These are phyloP conservation scores for Radiomyces spectabilis DNA, from an alignment of 192 early-diverging fungal genomes.

Conservation along the genomic window DNA sequence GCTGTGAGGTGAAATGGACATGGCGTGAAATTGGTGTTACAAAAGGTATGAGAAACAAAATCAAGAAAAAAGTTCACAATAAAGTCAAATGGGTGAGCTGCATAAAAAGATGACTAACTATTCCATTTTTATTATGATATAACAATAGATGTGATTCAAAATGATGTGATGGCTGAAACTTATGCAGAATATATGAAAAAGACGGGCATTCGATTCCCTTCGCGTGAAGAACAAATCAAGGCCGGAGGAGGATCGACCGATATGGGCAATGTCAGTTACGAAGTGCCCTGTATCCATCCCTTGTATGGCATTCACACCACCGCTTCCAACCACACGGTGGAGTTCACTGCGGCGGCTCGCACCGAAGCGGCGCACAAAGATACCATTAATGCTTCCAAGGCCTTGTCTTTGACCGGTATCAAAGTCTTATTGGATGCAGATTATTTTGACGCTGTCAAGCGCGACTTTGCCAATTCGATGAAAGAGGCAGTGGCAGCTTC, in stretches of 20 bases:
- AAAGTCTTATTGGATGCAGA: slow-evolving; percentile 37
- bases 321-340: slow-evolving; percentile 53
- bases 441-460: slow-evolving; percentile 37
- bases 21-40: slow-evolving; percentile 29
- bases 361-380: slow-evolving; percentile 48
- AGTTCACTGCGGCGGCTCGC: slow-evolving; percentile 52
- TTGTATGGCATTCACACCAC: slow-evolving; percentile 35
- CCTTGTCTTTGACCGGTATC: slow-evolving; percentile 39
- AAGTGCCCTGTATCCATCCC: slow-evolving; percentile 43
- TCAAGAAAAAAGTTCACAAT: background rate
- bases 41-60: slow-evolving; percentile 5
- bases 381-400: slow-evolving; percentile 46
- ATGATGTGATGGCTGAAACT: slow-evolving; percentile 27
- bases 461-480: slow-evolving; percentile 31
- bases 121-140: slow-evolving; percentile 5
- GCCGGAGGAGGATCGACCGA: slow-evolving; percentile 49
- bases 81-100: too few relatives aligned
- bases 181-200: slow-evolving; percentile 31
- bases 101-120: too few relatives aligned
- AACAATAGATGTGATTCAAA: slow-evolving; percentile 36
- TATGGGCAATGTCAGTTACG: slow-evolving; percentile 61
- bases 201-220: slow-evolving; percentile 21
- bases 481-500: too few relatives aligned
- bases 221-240: slow-evolving; percentile 12
- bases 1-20: slow-evolving; percentile 50